phyloP scores from a whole-genome alignment of 768 basidiomycete species.

The Tricholoma bakamatsutake region DNA sequence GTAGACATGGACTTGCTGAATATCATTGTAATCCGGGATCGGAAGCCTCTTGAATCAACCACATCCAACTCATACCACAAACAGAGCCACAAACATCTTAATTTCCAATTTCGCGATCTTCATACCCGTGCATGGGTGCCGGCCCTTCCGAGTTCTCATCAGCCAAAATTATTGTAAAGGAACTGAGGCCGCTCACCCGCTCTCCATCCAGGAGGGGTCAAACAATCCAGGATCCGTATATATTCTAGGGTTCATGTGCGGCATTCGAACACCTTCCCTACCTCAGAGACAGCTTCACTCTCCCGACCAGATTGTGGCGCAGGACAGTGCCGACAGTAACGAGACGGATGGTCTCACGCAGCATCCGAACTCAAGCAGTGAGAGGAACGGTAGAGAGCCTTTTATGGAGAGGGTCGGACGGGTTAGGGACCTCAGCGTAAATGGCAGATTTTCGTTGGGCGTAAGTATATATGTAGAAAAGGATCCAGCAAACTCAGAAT shows the following conservation, averaged over 20 bases:
- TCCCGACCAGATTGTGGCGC: slow-evolving; percentile 28
- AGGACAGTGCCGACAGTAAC: slow-evolving; percentile 21
- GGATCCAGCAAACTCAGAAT: slow-evolving; percentile 30
- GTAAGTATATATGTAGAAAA: slow-evolving; percentile 29
- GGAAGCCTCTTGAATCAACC: slow-evolving; percentile 26
- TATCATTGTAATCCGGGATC: slow-evolving; percentile 26
- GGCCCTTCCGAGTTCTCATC: slow-evolving; percentile 16
- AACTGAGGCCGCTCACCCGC: slow-evolving; percentile 22
- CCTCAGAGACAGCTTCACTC: slow-evolving; percentile 16
- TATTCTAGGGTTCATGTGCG: slow-evolving; percentile 28
- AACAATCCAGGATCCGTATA: slow-evolving; percentile 29
- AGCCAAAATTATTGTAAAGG: background rate
- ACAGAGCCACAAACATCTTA: slow-evolving; percentile 23
- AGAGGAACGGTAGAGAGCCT: slow-evolving; percentile 31
- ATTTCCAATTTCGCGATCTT: slow-evolving; percentile 18
- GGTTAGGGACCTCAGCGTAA: slow-evolving; percentile 22
- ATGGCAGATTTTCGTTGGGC: slow-evolving; percentile 13
- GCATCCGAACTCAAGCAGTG: slow-evolving; percentile 29
- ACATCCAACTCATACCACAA: slow-evolving; percentile 30
- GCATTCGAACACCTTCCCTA: slow-evolving; percentile 23
- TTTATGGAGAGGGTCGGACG: slow-evolving; percentile 25
- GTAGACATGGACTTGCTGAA: slow-evolving; percentile 18
- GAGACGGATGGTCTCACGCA: slow-evolving; percentile 35
- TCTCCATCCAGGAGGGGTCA: slow-evolving; percentile 38
- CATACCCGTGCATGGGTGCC: slow-evolving; percentile 35